Evolutionary conservation across 495 filamentous ascomycete species (phyloP), one percentile per base, ranked within the genome.

Genomic region (Aspergillus homomorphus): DNA sequence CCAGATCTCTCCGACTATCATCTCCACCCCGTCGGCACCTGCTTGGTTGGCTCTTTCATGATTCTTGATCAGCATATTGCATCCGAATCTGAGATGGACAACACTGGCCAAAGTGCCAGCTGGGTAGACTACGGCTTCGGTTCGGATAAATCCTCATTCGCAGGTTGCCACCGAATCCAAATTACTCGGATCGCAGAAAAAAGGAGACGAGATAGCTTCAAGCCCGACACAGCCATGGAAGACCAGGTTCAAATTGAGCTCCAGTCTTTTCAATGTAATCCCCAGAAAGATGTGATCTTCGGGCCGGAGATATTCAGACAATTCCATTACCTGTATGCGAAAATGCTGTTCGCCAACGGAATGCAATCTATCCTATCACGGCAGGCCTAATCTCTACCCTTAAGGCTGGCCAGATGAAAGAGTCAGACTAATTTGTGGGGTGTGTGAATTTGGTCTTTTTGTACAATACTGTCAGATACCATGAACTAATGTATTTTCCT

Each of bases 81-180:
- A n/a, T 20, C 48, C 18, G 18, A 26, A 51, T 41, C 59, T 16
- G 33, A 38, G 10, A 2, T 38, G 12, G 15, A 2, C 5, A 12
- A 38, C 2, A 20, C 23, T n/a, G 23, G 12, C 23, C 9, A 7
- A n/a, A 33, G 26, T 19, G 12, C 52, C 3, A 66, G 61, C 44
- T 66, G 61, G 20, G 61, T 66, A 21, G 61, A 63, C 42, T 66
- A 61, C 45, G 61, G 64, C 12, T 66, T 63, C 18, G 64, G 64
- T 3, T 66, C 64, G 33, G 64, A 66, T 49, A 24, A 57, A 23
- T 61, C 20, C 18, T 42, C 24, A 8, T 66, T 66, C 33, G 61
- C 54, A 4, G 64, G 64, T 18, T 66, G 64, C 24, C 64, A 66
- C 45, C 54, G 64, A n/a, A 59, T 66, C 26, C 61, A 60, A 16